These are phyloP conservation scores for Thelephora ganbajun DNA, from an alignment of 768 basidiomycete genomes.

Conservation along the genomic window DNA sequence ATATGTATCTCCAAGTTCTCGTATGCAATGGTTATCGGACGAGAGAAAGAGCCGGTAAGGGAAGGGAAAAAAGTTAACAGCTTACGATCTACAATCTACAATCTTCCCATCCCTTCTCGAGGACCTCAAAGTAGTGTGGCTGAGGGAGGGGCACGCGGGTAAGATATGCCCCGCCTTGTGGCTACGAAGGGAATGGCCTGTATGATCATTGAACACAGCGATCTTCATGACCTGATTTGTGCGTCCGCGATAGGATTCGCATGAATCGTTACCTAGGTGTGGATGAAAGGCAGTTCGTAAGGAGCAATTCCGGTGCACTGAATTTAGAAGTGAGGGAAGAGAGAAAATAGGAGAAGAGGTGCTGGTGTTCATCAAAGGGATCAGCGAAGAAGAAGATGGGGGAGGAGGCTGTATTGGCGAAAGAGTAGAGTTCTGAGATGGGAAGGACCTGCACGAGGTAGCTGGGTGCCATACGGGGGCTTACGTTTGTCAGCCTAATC, in stretches of 20 bases:
- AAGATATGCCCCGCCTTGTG: too few relatives aligned
- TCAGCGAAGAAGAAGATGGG: slow-evolving; percentile 2
- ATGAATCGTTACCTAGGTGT: slow-evolving; percentile 66
- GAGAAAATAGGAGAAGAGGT: not conserved
- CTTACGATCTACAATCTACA: too few relatives aligned
- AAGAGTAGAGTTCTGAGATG: not conserved
- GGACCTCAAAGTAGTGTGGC: too few relatives aligned
- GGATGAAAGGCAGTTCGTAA: not conserved
- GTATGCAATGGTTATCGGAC: too few relatives aligned
- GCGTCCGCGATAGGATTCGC: slow-evolving; percentile 92
- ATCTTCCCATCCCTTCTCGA: too few relatives aligned
- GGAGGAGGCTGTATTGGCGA: not conserved
- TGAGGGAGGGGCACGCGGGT: too few relatives aligned
- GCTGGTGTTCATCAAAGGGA: not conserved
- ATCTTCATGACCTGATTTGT: slow-evolving; percentile 19
- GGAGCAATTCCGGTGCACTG: not conserved
- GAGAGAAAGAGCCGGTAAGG: too few relatives aligned
- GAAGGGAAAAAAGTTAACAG: too few relatives aligned
- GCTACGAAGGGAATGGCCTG: too few relatives aligned
- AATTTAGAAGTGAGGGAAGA: not conserved
- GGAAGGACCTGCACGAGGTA: not conserved
- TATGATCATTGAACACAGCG: not conserved
- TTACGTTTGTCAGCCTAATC: slow-evolving; percentile 69
- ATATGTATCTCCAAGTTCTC: too few relatives aligned
- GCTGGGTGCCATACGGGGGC: slow-evolving; percentile 13